These are phyloP conservation scores for Emmonsiellopsis sp. DNA, from an alignment of 2,329 filamentous ascomycete genomes.

Conservation along the genomic window DNA sequence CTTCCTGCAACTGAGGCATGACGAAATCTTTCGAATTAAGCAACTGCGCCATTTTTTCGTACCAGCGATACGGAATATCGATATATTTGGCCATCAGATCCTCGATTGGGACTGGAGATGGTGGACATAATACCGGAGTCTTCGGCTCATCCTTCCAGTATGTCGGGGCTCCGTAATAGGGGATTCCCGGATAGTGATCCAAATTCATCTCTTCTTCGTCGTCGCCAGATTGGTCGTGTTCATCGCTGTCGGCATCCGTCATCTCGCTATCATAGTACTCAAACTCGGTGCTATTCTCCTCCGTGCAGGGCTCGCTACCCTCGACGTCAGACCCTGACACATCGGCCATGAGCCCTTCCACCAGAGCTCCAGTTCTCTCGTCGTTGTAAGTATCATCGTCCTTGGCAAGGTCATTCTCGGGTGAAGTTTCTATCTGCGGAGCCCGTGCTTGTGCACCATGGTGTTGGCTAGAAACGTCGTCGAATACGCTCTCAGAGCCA, in stretches of 20 bases:
- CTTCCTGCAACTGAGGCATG: no score
- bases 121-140: neutral
- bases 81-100: neutral
- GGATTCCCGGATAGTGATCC: neutral
- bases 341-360: no score
- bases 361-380: no score
- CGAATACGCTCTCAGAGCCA: no score
- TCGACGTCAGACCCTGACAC: no score
- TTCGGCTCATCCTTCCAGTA: neutral
- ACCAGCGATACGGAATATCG: neutral
- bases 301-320: neutral
- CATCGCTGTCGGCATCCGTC: neutral
- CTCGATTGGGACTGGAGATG: neutral
- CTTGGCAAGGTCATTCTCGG: no score
- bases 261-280: neutral
- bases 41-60: neutral
- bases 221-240: neutral
- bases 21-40: neutral
- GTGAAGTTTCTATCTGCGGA: no score
- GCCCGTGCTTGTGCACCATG: no score
- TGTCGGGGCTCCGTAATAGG: neutral
- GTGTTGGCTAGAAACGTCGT: no score
- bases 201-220: neutral
- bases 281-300: neutral
- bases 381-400: no score